Base-by-base conservation (phyloP, 768 basidiomycete species). In the Leccinum boreale region DNA sequence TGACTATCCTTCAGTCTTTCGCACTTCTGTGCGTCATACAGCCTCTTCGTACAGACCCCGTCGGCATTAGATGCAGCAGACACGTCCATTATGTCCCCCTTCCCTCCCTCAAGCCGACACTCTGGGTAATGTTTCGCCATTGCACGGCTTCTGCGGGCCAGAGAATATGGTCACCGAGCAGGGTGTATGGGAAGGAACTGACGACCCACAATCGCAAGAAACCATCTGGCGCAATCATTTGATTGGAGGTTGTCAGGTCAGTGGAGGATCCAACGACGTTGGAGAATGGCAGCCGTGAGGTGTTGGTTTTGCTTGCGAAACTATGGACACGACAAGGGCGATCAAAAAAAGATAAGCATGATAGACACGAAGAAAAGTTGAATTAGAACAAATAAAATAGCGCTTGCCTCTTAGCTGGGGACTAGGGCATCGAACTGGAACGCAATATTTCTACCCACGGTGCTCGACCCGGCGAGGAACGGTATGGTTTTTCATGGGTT, bases 171-270 rank as follows among this genome's bases (percentile, higher is more conserved):
- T 49, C 14, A 62, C 69, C 26, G 15, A 11, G 5, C 5, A 29
- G 14, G 19, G 23, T 61, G 31, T 55, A 49, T 23, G 19, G 11
- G 28, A 48, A 24, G 31, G 12, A 26, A 7, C 33, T 39, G 48
- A 39, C 9, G 57, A 69, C 7, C 36, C 8, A 78, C 77, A 74
- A 73, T 56, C 79, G 73, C 52, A 60, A 61, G 58, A 79, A 81
- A 19, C 81, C 80, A 72, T 83, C 83, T 3, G 83, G 82, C 19
- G 77, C 59, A 52, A 82, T 75, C 29, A 61, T 50, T 21, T 58
- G 63, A 63, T 81, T 81, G 7, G 71, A 68, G 29, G 81, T 73
- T n/a, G 70, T 63, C 4, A 82, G 21, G 29, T 76, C 66, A 21
- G 65, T 59, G 26, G 44, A 28, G 2, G 65, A 21, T 26, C 68